A percentile compares a stretch with the other conserved stretches of the same genome.
Evolutionary conservation across 495 filamentous ascomycete species (phyloP).

Genomic region (Aspergillus nanangensis): DNA sequence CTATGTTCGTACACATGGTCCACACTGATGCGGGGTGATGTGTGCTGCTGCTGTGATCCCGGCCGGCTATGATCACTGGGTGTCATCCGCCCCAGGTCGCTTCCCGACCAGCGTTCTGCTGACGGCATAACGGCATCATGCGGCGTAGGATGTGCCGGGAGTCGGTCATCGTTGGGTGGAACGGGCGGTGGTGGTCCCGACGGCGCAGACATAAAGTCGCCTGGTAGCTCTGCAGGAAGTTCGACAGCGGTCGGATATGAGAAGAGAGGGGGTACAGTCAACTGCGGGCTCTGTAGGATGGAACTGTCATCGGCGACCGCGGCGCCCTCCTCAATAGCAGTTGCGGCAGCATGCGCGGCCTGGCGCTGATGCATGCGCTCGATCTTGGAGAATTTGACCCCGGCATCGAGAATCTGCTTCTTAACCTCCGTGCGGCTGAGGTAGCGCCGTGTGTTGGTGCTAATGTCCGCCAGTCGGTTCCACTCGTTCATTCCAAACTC

Average conservation of each 20-base stretch:
- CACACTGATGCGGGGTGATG: constrained; percentile 40
- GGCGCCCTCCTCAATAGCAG: constrained; percentile 1
- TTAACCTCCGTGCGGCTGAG: constrained; percentile 69
- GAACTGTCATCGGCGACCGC: constrained; percentile 8
- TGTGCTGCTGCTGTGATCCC: constrained; percentile 34
- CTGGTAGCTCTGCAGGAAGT: constrained; percentile 54
- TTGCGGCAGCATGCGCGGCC: constrained; percentile 36
- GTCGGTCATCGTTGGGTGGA: constrained; percentile 20
- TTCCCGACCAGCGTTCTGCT: constrained; percentile 33
- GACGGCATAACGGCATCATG: constrained; percentile 23
- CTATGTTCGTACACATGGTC: constrained; percentile 32
- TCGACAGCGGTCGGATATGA: constrained; percentile 54
- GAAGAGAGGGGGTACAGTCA: constrained; percentile 33
- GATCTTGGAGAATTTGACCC: constrained; percentile 81
- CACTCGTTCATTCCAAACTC: constrained; percentile 99
- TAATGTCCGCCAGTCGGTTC: constrained; percentile 88
- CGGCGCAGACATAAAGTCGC: constrained; percentile 26
- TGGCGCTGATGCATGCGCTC: constrained; percentile 58
- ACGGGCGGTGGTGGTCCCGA: constrained; percentile 30
- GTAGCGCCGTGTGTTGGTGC: constrained; percentile 83
- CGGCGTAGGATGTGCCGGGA: constrained; percentile 30
- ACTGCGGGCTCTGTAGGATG: constrained; percentile 13
- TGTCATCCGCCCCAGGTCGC: constrained; percentile 30
- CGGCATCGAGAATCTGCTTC: constrained; percentile 66
- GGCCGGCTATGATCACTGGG: constrained; percentile 33